Conservation (phyloP, 306 rosid genomes). For the Prunus armeniaca region DNA sequence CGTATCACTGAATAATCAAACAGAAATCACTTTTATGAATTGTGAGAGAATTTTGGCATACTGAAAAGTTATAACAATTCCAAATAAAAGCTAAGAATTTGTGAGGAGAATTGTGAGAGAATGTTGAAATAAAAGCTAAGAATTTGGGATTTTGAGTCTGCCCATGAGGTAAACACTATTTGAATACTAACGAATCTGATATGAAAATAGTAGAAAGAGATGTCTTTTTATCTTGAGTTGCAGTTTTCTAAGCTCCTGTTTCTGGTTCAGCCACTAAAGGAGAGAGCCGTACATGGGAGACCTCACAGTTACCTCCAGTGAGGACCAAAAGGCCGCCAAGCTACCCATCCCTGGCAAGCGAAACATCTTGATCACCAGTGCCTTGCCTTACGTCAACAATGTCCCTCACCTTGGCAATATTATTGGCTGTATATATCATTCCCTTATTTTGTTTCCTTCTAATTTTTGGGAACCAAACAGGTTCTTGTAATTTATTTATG, state of each 20-base stretch:
- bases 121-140: too few species aligned
- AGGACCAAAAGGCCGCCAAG: conserved; percentile 36
- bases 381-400: conserved; percentile 90
- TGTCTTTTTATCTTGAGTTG: background rate
- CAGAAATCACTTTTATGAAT: too few species aligned
- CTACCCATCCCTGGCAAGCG: conserved; percentile 66
- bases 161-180: too few species aligned
- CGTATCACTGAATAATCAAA: too few species aligned
- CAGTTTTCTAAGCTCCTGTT: background rate
- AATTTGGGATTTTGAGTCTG: too few species aligned
- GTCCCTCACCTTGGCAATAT: conserved; percentile 92
- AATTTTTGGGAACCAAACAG: background rate
- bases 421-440: conserved; percentile 55
- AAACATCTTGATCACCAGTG: conserved; percentile 90
- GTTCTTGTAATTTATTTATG: background rate
- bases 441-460: background rate
- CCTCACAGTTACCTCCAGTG: background rate
- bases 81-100: too few species aligned
- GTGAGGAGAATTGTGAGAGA: too few species aligned
- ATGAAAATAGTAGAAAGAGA: too few species aligned
- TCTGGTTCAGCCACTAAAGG: background rate
- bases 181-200: too few species aligned
- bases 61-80: too few species aligned
- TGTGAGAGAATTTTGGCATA: too few species aligned
- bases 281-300: conserved; percentile 31